Percentiles rank a stretch among this genome's conserved stretches.
Conservation (phyloP, 441 rosid genomes). For the Hura crepitans region DNA sequence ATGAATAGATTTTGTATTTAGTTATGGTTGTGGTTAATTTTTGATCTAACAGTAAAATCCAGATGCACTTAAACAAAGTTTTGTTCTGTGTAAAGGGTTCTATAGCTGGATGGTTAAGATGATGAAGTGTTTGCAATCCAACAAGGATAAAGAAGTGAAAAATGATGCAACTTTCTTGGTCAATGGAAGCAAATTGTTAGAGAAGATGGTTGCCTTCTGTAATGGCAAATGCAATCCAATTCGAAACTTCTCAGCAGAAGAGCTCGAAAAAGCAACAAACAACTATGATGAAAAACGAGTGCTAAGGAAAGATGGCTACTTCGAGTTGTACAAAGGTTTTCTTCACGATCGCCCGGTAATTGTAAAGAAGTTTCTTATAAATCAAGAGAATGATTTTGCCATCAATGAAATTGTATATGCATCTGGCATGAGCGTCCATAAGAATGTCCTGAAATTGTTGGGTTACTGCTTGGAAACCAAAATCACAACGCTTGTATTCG, state of each 20-base stretch:
- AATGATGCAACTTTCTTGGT: not conserved
- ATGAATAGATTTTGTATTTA: no score
- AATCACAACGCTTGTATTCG: slow-evolving; percentile 31
- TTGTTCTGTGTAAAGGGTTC: not conserved
- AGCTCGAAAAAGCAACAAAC: slow-evolving; percentile 25
- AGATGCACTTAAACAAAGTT: not conserved
- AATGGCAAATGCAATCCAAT: slow-evolving; percentile 7
- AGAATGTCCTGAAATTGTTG: slow-evolving; percentile 34
- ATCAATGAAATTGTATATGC: slow-evolving; percentile 10
- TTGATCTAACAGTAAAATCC: no score
- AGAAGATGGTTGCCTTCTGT: not conserved
- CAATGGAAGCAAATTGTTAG: not conserved
- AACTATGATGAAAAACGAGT: slow-evolving; percentile 19
- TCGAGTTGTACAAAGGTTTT: slow-evolving; percentile 11
- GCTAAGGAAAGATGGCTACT: rapidly evolving
- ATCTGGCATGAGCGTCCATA: slow-evolving; percentile 13
- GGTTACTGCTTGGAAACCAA: slow-evolving; percentile 42
- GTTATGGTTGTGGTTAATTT: no score
- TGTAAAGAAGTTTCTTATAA: slow-evolving; percentile 5
- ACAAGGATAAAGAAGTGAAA: not conserved
- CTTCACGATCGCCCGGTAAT: slow-evolving; percentile 8
- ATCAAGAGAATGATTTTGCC: not conserved
- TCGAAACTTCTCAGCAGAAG: not conserved
- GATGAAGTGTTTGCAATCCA: slow-evolving; percentile 1
- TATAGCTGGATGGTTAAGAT: not conserved